phyloP scores from a whole-genome alignment of 768 basidiomycete species.

The Pleurotus pulmonarius region DNA sequence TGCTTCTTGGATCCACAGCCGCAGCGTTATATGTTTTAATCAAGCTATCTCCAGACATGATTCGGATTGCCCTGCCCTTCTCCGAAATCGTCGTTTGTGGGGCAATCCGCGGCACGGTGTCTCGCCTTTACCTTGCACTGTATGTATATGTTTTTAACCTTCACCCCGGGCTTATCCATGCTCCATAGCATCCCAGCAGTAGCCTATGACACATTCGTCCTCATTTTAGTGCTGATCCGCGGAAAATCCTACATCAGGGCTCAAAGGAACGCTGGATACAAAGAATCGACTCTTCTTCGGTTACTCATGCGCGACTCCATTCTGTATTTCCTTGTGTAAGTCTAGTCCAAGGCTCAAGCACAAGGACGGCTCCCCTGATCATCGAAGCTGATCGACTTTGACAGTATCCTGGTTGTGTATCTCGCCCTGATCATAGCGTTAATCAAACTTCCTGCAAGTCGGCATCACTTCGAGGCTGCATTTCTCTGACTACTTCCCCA shows the following conservation, averaged over 20 bases:
- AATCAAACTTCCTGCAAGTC: neutral
- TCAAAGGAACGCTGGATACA: neutral
- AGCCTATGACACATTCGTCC: neutral
- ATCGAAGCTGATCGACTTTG: neutral
- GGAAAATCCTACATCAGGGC: neutral
- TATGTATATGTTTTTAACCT: neutral
- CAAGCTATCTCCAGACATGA: neutral
- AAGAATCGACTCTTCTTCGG: neutral
- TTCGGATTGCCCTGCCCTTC: neutral
- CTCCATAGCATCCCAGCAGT: neutral
- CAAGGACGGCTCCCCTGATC: neutral
- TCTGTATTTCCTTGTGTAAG: neutral
- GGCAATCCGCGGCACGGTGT: neutral
- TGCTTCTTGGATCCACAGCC: neutral
- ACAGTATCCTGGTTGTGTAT: neutral
- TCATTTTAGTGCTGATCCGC: neutral
- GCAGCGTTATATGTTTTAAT: neutral
- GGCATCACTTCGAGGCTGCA: too few relatives aligned
- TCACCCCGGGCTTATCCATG: neutral
- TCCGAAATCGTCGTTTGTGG: neutral
- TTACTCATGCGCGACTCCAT: neutral
- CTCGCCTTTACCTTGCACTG: neutral
- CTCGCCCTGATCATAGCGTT: neutral
- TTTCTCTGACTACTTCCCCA: neutral
- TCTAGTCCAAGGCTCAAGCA: neutral